Percentiles rank a stretch among this genome's conserved stretches.
phyloP scores from a whole-genome alignment of 257 asterid genomes.

The Solanum chmielewskii region DNA sequence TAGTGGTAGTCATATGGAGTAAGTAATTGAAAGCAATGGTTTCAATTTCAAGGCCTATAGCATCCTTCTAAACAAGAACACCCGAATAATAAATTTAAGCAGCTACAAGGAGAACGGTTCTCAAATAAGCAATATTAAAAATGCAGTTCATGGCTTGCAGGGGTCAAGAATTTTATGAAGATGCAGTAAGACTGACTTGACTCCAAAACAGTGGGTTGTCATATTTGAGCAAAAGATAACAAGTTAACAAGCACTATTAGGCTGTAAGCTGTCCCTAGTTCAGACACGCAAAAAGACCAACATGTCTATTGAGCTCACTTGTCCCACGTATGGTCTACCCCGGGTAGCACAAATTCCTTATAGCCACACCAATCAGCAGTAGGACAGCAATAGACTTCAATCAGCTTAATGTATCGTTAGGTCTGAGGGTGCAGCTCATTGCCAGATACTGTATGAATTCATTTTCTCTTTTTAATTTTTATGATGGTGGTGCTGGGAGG shows the following conservation, averaged over 20 bases:
- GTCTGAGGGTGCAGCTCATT: not conserved
- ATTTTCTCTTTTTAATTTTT: not conserved
- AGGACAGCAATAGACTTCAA: not conserved
- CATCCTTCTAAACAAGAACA: not conserved
- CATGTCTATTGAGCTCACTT: not conserved
- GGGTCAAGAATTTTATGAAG: not conserved
- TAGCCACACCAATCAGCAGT: not conserved
- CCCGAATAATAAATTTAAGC: not conserved
- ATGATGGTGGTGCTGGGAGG: not conserved
- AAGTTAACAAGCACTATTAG: not conserved
- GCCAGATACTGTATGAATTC: not conserved
- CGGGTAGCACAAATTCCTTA: not conserved
- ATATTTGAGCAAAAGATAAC: not conserved
- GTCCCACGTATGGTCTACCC: not conserved
- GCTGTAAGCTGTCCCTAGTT: not conserved
- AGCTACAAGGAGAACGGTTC: not conserved
- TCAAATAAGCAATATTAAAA: not conserved
- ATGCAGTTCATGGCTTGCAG: not conserved
- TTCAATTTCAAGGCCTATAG: not conserved
- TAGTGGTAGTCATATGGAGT: not conserved
- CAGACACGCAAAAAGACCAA: not conserved
- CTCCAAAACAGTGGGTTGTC: not conserved
- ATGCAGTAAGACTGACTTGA: not conserved
- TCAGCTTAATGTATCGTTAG: not conserved
- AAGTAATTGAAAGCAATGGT: not conserved